A percentile compares a stretch with the other conserved stretches of the same genome.
These are phyloP conservation scores for Ceratocystis albifundus DNA, from an alignment of 2,329 filamentous ascomycete genomes.

Conservation along the genomic window DNA sequence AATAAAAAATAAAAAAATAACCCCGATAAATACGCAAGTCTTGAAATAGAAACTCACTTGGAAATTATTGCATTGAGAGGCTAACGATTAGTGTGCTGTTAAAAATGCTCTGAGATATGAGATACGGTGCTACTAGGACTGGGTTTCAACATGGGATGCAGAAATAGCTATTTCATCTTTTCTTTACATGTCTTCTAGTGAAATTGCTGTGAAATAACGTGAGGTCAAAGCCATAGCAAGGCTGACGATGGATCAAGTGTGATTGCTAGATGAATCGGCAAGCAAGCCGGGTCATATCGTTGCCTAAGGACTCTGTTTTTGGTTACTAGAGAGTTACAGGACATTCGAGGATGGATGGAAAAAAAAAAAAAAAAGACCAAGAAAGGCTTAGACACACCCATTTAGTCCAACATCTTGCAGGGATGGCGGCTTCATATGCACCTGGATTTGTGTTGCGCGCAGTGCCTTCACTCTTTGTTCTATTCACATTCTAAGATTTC, in stretches of 20 bases:
- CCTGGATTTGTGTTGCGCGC: not conserved
- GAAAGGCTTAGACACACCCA: not conserved
- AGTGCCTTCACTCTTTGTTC: not conserved
- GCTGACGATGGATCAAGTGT: not conserved
- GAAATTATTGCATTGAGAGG: not conserved
- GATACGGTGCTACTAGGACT: not conserved
- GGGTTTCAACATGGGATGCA: conserved; percentile 1
- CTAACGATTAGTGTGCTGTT: not conserved
- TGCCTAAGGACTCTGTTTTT: not conserved
- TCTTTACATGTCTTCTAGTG: not conserved
- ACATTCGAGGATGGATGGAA: not conserved
- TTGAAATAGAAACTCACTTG: not conserved
- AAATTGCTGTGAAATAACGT: not conserved
- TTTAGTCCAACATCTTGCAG: not conserved
- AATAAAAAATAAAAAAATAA: too few species aligned
- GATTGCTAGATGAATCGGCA: not conserved
- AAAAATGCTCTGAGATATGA: not conserved
- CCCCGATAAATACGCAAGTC: not conserved
- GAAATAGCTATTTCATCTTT: not conserved
- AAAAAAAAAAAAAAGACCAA: not conserved
- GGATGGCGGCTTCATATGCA: not conserved
- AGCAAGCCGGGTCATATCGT: not conserved
- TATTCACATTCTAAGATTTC: not conserved
- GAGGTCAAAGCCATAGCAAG: conserved; percentile 9
- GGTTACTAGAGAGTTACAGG: not conserved